Evolutionary conservation across 148 eudicot species (phyloP).

Genomic region (Chenopodium berlandieri): DNA sequence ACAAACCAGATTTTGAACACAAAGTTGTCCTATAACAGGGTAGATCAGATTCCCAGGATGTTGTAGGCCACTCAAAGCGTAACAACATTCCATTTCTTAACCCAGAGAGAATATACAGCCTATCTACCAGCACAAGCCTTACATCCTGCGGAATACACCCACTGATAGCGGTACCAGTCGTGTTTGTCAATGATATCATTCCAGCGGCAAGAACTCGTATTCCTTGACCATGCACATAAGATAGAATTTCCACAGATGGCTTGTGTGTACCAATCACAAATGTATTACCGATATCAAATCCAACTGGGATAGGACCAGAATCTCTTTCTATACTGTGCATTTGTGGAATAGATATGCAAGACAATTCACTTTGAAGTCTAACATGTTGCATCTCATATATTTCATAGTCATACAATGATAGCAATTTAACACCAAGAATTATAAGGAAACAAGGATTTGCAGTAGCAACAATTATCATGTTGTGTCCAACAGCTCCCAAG

Average conservation of each 20-base stretch:
- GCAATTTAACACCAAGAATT: constrained; percentile 62
- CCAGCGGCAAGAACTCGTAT: constrained; percentile 67
- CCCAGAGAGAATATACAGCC: constrained; percentile 75
- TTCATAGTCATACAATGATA: constrained; percentile 50
- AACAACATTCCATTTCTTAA: constrained; percentile 95
- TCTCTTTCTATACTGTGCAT: constrained; percentile 34
- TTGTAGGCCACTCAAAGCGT: constrained; percentile 90
- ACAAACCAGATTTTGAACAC: constrained; percentile 28
- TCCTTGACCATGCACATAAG: constrained; percentile 59
- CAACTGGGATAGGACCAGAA: constrained; percentile 38
- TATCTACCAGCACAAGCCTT: constrained; percentile 86
- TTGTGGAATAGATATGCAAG: constrained; percentile 82
- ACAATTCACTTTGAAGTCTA: constrained; percentile 70
- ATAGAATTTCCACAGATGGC: constrained; percentile 89
- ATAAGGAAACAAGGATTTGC: constrained; percentile 78
- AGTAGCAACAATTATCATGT: constrained; percentile 73
- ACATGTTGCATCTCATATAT: constrained; percentile 72
- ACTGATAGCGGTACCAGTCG: constrained; percentile 61
- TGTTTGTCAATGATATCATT: constrained; percentile 66
- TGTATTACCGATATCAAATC: constrained; percentile 41
- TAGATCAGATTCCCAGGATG: constrained; percentile 37
- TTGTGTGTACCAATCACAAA: constrained; percentile 93
- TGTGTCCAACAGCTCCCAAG: constrained; percentile 77
- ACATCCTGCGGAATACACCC: constrained; percentile 97
- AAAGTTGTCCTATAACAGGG: constrained; percentile 31